Evolutionary conservation across 1,284 basidiomycete species (phyloP).

Genomic region (Mycosarcoma maydis): DNA sequence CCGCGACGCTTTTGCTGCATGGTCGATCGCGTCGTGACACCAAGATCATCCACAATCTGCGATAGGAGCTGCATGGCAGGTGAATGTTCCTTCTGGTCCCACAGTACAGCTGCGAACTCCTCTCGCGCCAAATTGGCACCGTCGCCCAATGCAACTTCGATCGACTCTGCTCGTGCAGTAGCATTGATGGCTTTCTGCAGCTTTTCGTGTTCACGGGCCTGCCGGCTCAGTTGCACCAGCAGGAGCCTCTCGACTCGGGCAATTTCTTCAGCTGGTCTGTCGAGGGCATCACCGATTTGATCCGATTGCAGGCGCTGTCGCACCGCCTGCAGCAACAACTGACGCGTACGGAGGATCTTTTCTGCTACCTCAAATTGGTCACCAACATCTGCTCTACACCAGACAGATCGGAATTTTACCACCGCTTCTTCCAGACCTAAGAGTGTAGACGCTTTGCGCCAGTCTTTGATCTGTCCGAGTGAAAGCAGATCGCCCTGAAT

Average conservation of each 20-base stretch:
- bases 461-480: slow-evolving; percentile 41
- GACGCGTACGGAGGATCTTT: slow-evolving; percentile 80
- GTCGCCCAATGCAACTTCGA: slow-evolving; percentile 68
- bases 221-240: slow-evolving; percentile 78
- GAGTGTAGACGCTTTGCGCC: slow-evolving; percentile 22
- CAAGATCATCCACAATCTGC: slow-evolving; percentile 60
- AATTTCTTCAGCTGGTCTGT: slow-evolving; percentile 72
- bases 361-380: slow-evolving; percentile 76
- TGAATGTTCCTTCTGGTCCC: slow-evolving; percentile 85
- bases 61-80: slow-evolving; percentile 81
- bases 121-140: slow-evolving; percentile 71
- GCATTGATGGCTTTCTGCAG: slow-evolving; percentile 87
- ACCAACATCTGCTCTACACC: slow-evolving; percentile 5
- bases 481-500: slow-evolving; percentile 41
- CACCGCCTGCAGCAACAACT: slow-evolving; percentile 80
- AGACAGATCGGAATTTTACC: slow-evolving; percentile 18
- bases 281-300: slow-evolving; percentile 77
- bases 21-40: slow-evolving; percentile 3
- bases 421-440: slow-evolving; percentile 38
- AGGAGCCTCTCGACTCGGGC: slow-evolving; percentile 76
- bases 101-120: slow-evolving; percentile 89
- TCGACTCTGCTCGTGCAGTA: slow-evolving; percentile 77
- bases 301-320: slow-evolving; percentile 75
- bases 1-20: slow-evolving; percentile 21
- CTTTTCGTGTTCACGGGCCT: slow-evolving; percentile 77